phyloP scores from a whole-genome alignment of 352 stramenopile species.

The Phytophthora aleatoria region DNA sequence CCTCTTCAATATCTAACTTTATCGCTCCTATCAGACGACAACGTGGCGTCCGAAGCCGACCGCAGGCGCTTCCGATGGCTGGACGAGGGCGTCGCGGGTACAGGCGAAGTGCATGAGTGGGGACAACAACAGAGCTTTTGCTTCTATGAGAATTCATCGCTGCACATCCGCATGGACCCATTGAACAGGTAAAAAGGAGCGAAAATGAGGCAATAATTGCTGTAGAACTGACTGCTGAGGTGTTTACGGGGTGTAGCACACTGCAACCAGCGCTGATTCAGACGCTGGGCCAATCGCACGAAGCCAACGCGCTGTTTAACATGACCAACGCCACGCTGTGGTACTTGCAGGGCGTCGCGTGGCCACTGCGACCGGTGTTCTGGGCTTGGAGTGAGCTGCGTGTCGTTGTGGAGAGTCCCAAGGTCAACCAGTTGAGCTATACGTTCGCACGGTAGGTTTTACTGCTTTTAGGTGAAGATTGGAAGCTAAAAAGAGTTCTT shows the following conservation, averaged over 20 bases:
- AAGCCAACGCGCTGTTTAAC: conserved; percentile 60
- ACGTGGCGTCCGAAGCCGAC: conserved; percentile 34
- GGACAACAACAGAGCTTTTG: conserved; percentile 71
- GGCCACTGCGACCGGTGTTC: conserved; percentile 68
- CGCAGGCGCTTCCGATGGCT: conserved; percentile 54
- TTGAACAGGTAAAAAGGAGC: conserved; percentile 57
- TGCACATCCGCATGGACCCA: conserved; percentile 72
- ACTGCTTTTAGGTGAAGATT: background rate
- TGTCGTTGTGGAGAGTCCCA: conserved; percentile 52
- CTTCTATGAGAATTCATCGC: conserved; percentile 78
- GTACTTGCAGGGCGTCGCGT: conserved; percentile 60
- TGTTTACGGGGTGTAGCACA: conserved; percentile 33
- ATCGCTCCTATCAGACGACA: conserved; percentile 21
- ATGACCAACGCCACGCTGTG: conserved; percentile 52
- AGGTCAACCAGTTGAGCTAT: conserved; percentile 61
- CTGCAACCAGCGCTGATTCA: conserved; percentile 74
- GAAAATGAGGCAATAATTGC: background rate
- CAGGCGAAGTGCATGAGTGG: conserved; percentile 51
- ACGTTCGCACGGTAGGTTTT: conserved; percentile 49
- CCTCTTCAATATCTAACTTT: background rate
- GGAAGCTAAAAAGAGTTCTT: conserved; percentile 7
- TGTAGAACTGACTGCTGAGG: conserved; percentile 11
- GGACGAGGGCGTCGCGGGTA: conserved; percentile 53
- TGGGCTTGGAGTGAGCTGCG: conserved; percentile 84
- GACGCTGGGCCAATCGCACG: conserved; percentile 61